A percentile compares a stretch with the other conserved stretches of the same genome.
These are phyloP conservation scores for Rhipidocladum racemiflorum DNA, from an alignment of 176 grass and related monocot genomes.

Conservation along the genomic window DNA sequence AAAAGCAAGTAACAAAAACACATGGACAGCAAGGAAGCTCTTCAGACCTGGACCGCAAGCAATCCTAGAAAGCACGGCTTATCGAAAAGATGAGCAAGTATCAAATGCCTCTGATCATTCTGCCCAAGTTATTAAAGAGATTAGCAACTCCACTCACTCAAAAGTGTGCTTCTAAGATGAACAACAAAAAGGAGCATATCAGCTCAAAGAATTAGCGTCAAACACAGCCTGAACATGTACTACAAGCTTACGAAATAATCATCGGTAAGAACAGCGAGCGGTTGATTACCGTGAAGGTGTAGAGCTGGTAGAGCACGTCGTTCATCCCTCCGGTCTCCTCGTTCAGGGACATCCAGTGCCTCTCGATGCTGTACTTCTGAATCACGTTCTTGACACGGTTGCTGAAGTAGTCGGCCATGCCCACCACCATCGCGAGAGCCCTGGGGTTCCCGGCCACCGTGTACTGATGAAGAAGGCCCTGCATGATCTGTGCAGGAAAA, in stretches of 20 bases:
- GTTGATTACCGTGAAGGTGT: constrained; percentile 64
- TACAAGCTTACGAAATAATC: neutral
- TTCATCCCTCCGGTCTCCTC: constrained; percentile 99
- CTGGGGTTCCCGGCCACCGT: constrained; percentile 52
- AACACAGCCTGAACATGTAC: neutral
- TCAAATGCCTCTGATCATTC: constrained; percentile 76
- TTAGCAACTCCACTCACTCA: neutral
- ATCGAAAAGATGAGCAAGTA: constrained; percentile 87
- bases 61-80: constrained; percentile 94
- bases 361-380: constrained; percentile 71
- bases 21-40: neutral
- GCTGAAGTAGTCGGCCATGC: constrained; percentile 86
- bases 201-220: neutral
- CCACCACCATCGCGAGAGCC: constrained; percentile 62
- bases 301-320: constrained; percentile 94
- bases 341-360: constrained; percentile 83
- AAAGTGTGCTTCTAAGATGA: neutral
- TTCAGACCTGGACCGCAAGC: constrained; percentile 75
- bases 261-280: neutral
- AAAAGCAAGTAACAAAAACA: neutral
- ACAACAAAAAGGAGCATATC: neutral
- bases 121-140: constrained; percentile 6
- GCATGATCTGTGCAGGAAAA: constrained; percentile 69
- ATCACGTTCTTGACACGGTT: constrained; percentile 67
- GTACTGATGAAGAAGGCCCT: constrained; percentile 84